phyloP scores from a whole-genome alignment of 2,329 filamentous ascomycete species.

The Fusarium sp. region DNA sequence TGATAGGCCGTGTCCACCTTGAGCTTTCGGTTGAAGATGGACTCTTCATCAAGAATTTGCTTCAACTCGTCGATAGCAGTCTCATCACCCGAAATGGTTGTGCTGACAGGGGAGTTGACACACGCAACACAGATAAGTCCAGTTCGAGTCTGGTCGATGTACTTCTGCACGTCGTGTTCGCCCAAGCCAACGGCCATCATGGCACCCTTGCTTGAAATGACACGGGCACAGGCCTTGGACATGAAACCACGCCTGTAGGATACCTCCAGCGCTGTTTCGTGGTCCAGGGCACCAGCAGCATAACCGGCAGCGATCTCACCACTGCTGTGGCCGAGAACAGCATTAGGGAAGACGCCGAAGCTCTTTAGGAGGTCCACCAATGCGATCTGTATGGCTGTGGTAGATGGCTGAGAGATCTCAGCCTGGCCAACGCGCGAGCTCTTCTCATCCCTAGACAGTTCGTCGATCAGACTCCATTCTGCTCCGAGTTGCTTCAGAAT shows the following conservation, averaged over 20 bases:
- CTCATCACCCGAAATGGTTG: slow-evolving; percentile 53
- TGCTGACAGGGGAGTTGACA: slow-evolving; percentile 51
- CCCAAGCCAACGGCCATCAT: slow-evolving; percentile 58
- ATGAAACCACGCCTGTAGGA: slow-evolving; percentile 22
- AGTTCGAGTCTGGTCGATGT: slow-evolving; percentile 36
- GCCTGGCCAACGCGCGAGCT: slow-evolving; percentile 48
- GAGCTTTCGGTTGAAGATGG: slow-evolving; percentile 49
- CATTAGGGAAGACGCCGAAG: slow-evolving; percentile 46
- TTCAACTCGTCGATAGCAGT: slow-evolving; percentile 45
- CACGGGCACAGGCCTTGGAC: slow-evolving; percentile 17
- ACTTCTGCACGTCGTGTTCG: slow-evolving; percentile 44
- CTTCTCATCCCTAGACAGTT: slow-evolving; percentile 31
- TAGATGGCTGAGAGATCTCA: slow-evolving; percentile 53
- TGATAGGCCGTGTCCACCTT: slow-evolving; percentile 57
- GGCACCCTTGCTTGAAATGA: slow-evolving; percentile 39
- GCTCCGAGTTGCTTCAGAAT: slow-evolving; percentile 13
- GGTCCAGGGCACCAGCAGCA: slow-evolving; percentile 31
- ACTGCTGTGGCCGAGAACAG: slow-evolving; percentile 53
- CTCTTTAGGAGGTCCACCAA: slow-evolving; percentile 53
- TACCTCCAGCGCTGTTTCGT: slow-evolving; percentile 20
- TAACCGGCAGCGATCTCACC: slow-evolving; percentile 57
- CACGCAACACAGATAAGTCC: slow-evolving; percentile 50
- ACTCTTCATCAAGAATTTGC: slow-evolving; percentile 46
- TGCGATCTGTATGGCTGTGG: slow-evolving; percentile 58
- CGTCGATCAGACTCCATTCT: slow-evolving; percentile 40